Percentiles rank a stretch among this genome's conserved stretches.
Evolutionary conservation across 2,329 filamentous ascomycete species (phyloP).

Genomic region (Hymenoscyphus albidus): DNA sequence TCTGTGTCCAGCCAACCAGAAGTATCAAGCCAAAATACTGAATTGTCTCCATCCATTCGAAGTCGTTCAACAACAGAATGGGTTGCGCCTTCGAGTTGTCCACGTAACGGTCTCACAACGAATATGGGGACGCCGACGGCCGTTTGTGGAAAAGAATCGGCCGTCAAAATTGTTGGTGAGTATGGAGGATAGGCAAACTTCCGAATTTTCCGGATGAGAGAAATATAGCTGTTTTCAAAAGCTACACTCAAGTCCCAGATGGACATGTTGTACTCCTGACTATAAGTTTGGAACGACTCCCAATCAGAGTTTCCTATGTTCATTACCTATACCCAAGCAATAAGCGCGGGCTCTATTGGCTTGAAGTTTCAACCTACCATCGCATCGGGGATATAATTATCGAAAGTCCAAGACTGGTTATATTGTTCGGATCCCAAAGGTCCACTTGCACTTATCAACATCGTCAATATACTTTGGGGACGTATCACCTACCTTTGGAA

Average conservation of each 20-base stretch:
- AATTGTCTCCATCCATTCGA: constrained; percentile 35
- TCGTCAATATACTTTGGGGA: constrained; percentile 5
- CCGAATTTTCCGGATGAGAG: constrained; percentile 36
- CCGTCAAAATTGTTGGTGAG: constrained; percentile 12
- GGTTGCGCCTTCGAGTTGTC: constrained; percentile 35
- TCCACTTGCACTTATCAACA: constrained; percentile 21
- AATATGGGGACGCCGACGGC: constrained; percentile 36
- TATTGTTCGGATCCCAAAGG: constrained; percentile 33
- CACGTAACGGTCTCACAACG: constrained; percentile 37
- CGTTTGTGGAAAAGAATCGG: constrained; percentile 18
- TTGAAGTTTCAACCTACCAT: constrained; percentile 27
- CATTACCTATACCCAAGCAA: constrained; percentile 28
- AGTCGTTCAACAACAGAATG: constrained; percentile 35
- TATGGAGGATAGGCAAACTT: constrained; percentile 26
- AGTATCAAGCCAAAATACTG: constrained; percentile 40
- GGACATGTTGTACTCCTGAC: constrained; percentile 32
- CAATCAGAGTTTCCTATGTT: constrained; percentile 35
- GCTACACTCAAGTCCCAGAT: constrained; percentile 29
- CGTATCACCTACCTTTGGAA: constrained; percentile 25
- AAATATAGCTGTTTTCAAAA: constrained; percentile 37
- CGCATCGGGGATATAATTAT: constrained; percentile 35
- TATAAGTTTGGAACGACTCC: constrained; percentile 32
- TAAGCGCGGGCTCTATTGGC: neutral
- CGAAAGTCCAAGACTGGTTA: constrained; percentile 36
- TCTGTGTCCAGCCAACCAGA: constrained; percentile 38